These are phyloP conservation scores for Gentiana straminea DNA, from an alignment of 257 asterid genomes.

Conservation along the genomic window DNA sequence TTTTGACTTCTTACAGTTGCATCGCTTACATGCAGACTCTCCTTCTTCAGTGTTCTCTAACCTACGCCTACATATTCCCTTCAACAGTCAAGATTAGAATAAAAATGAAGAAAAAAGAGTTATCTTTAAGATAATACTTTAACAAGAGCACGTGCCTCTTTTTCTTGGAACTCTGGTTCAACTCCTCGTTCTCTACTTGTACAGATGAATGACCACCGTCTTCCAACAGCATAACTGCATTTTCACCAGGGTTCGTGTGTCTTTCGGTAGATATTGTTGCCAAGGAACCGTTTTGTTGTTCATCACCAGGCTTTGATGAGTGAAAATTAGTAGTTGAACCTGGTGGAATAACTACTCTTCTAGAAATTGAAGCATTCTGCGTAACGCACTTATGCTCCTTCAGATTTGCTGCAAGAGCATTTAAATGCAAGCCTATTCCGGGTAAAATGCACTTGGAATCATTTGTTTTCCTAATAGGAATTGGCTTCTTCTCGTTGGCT, in stretches of 20 bases:
- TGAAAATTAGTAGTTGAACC: constrained; percentile 35
- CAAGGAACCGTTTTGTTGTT: constrained; percentile 19
- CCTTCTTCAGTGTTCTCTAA: constrained; percentile 47
- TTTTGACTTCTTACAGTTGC: constrained; percentile 94
- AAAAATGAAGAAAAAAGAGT: background rate
- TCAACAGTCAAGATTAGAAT: constrained; percentile 9
- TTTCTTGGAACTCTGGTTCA: constrained; percentile 75
- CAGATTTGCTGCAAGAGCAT: constrained; percentile 68
- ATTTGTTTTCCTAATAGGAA: constrained; percentile 17
- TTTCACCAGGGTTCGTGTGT: constrained; percentile 31
- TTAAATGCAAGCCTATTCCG: constrained; percentile 89
- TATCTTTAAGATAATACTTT: background rate
- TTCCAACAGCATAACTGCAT: constrained; percentile 27
- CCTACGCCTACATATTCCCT: constrained; percentile 39
- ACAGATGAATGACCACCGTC: constrained; percentile 36
- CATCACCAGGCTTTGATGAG: constrained; percentile 26
- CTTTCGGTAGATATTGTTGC: constrained; percentile 26
- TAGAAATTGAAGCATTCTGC: constrained; percentile 40
- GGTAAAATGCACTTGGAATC: constrained; percentile 49
- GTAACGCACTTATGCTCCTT: constrained; percentile 41
- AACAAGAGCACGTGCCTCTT: constrained; percentile 41
- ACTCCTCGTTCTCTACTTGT: constrained; percentile 39
- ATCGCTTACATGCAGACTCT: constrained; percentile 62
- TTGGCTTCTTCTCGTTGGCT: constrained; percentile 23
- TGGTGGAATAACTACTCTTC: constrained; percentile 46